Percentiles rank a stretch among this genome's conserved stretches.
These are phyloP conservation scores for Verticillium tricorpus DNA, from an alignment of 2,329 filamentous ascomycete genomes.

Conservation along the genomic window DNA sequence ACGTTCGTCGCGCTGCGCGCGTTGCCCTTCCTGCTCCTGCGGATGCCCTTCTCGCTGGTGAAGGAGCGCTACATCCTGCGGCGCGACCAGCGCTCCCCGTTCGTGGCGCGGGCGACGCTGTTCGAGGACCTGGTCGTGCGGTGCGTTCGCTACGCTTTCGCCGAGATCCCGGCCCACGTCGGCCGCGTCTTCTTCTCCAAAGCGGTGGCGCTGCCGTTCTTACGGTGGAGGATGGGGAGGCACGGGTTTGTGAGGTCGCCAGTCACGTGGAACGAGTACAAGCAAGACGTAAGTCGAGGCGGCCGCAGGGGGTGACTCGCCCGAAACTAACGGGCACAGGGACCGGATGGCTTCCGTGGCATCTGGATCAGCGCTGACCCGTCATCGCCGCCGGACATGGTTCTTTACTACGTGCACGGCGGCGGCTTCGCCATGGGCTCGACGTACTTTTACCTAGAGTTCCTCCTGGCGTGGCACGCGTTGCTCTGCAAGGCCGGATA, in stretches of 20 bases:
- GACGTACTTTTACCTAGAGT: slow-evolving; percentile 79
- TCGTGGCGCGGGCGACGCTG: slow-evolving; percentile 63
- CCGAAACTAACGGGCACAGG: slow-evolving; percentile 2
- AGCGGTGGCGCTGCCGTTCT: slow-evolving; percentile 66
- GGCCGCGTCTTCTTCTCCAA: slow-evolving; percentile 76
- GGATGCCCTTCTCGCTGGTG: slow-evolving; percentile 55
- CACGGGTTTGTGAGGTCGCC: slow-evolving; percentile 62
- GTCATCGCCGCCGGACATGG: slow-evolving; percentile 61
- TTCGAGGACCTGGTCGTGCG: slow-evolving; percentile 77
- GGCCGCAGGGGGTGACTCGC: not conserved
- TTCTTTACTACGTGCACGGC: slow-evolving; percentile 79
- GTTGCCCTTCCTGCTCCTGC: slow-evolving; percentile 63
- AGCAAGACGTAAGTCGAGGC: slow-evolving; percentile 34
- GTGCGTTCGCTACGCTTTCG: slow-evolving; percentile 75
- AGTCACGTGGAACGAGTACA: slow-evolving; percentile 56
- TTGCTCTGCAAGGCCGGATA: slow-evolving; percentile 63
- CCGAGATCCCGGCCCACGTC: slow-evolving; percentile 62
- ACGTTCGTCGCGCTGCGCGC: slow-evolving; percentile 53
- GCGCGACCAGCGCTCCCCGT: slow-evolving; percentile 35
- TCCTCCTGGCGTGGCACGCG: slow-evolving; percentile 67
- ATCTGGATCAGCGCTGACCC: slow-evolving; percentile 66
- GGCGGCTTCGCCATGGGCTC: slow-evolving; percentile 84
- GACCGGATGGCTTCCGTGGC: slow-evolving; percentile 41
- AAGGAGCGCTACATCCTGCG: slow-evolving; percentile 49
- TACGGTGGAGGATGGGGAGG: slow-evolving; percentile 69